These are phyloP conservation scores for Globisporangium acanthophoron DNA, from an alignment of 352 stramenopile species.

Conservation along the genomic window DNA sequence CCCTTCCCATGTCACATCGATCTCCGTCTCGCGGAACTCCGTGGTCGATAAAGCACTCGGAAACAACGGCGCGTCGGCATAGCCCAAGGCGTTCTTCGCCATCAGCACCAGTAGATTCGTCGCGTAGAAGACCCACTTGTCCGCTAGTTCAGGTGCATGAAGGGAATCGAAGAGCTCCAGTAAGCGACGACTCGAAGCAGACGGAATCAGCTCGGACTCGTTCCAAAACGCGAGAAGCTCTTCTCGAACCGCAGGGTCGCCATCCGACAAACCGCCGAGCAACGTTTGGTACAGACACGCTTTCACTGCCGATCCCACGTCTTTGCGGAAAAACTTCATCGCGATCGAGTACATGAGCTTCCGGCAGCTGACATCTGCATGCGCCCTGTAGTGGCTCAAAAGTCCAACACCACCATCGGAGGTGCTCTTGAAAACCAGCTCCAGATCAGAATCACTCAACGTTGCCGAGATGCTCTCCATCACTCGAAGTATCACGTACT, in stretches of 20 bases:
- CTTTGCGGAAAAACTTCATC: constrained; percentile 27
- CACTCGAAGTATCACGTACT: constrained; percentile 37
- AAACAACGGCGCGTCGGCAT: constrained; percentile 36
- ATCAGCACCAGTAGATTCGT: constrained; percentile 52
- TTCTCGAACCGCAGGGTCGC: constrained; percentile 32
- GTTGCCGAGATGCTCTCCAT: constrained; percentile 30
- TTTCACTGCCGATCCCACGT: constrained; percentile 11
- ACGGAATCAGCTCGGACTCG: constrained; percentile 19
- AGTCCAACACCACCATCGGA: constrained; percentile 33
- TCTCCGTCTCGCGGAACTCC: constrained; percentile 43
- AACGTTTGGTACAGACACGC: constrained; percentile 28
- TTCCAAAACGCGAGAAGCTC: constrained; percentile 48
- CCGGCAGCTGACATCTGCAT: constrained; percentile 32
- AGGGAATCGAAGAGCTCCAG: constrained; percentile 50
- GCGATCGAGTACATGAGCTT: constrained; percentile 37
- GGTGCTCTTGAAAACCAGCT: constrained; percentile 21
- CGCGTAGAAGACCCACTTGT: constrained; percentile 67
- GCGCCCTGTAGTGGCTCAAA: constrained; percentile 26
- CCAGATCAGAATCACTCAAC: constrained; percentile 20
- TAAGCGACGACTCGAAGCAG: constrained; percentile 34
- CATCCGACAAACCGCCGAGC: constrained; percentile 47
- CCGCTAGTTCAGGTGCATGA: constrained; percentile 33
- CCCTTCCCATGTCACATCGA: constrained; percentile 66
- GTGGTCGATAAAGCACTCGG: constrained; percentile 32
- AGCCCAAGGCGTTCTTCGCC: constrained; percentile 19